These are phyloP conservation scores for Xylariaceae sp. DNA, from an alignment of 2,329 filamentous ascomycete species.

Conservation along the genomic window DNA sequence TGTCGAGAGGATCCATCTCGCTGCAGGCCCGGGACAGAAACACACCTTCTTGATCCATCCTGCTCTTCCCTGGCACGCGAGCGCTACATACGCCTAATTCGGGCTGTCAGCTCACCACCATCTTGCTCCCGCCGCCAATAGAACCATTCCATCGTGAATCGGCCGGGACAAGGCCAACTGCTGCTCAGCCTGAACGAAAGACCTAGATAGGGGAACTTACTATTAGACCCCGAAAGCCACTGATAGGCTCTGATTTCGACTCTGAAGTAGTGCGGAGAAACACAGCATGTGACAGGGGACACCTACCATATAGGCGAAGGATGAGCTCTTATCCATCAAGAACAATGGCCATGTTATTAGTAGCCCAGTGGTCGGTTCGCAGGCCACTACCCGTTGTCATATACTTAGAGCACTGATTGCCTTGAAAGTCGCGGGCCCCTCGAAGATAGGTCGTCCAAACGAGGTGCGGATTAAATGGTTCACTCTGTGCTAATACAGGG, in stretches of 20 bases:
- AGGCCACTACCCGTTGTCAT: too few relatives aligned
- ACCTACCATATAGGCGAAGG: constrained; percentile 5
- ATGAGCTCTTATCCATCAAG: constrained; percentile 5
- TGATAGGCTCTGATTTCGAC: neutral
- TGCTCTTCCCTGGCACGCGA: constrained; percentile 24
- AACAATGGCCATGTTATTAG: too few relatives aligned
- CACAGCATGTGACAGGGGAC: constrained; percentile 1
- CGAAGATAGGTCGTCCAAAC: too few relatives aligned
- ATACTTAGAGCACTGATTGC: too few relatives aligned
- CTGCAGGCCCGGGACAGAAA: constrained; percentile 30
- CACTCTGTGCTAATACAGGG: too few relatives aligned
- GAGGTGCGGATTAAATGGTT: too few relatives aligned
- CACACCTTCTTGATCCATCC: constrained; percentile 30
- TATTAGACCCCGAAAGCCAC: neutral
- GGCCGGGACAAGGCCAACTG: constrained; percentile 17
- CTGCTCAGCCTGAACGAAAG: constrained; percentile 27
- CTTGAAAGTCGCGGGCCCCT: too few relatives aligned
- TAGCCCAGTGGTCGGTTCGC: too few relatives aligned
- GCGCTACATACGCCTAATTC: constrained; percentile 22
- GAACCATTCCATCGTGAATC: constrained; percentile 6
- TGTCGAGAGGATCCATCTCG: constrained; percentile 35
- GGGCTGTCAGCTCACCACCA: constrained; percentile 25
- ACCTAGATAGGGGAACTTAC: constrained; percentile 17
- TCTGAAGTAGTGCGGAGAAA: neutral
- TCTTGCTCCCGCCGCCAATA: constrained; percentile 15